Base-by-base conservation (phyloP, 2,329 filamentous ascomycete species). In the Colletotrichum coccodes region DNA sequence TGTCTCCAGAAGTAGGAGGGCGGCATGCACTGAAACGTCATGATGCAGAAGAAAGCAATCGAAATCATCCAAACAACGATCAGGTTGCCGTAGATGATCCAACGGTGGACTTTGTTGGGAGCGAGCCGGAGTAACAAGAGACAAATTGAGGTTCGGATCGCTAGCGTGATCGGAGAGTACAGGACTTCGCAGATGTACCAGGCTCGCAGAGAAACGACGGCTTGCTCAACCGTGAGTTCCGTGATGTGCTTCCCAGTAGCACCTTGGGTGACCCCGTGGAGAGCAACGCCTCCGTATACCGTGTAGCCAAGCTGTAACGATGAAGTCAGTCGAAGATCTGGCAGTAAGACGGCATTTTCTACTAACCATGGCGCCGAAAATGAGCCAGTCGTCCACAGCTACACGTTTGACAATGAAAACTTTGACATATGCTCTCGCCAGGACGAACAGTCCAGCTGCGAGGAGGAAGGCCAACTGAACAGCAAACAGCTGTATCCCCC, bases 11-110 rank as follows among this genome's bases (percentile, higher is more conserved):
- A 87, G 71, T 79, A 85, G 7, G 77, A 78, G 1, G 83, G 73
- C 0, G 86, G 86, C 0, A 71, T 76, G 75, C 86, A 88, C 72
- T 87, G 86, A 18, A 88, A 80, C 0, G 85, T 71, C 6, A 84
- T 80, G 66, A 86, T 74, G 72, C 86, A 82, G 75, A 85, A 84
- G 71, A 81, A 84, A 12, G 73, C 75, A 7, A 75, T 61, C 0
- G 82, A 82, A 40, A 79, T 76, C 23, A 72, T 54, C 60, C 77
- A 78, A 65, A 84, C 79, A 64, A 83, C 78, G 6, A 60, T 72
- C 21, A 81, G 60, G 46, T 78, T 76, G 56, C 63, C 59, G 53
- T 76, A 75, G 40, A 82, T 77, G 50, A 81, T 76, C 68, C 75
- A 73, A 4, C 75, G 75, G 65, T 84, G 79, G 40, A 75, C 62